Conservation (phyloP, 768 basidiomycete genomes). For the Boletus rufocinnamomeus region DNA sequence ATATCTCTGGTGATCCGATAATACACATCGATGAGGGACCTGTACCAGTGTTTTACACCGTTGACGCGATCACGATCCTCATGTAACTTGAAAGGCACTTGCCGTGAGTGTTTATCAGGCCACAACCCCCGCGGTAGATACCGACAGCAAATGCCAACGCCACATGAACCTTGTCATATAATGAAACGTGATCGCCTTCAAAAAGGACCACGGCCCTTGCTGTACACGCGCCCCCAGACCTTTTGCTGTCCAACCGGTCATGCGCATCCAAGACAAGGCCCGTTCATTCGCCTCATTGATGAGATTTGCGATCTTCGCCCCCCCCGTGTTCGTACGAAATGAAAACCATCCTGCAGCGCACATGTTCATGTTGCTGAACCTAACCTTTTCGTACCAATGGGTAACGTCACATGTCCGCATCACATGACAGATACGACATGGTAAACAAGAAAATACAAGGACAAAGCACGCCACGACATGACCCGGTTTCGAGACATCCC, state of each 20-base stretch:
- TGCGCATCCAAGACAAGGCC: background rate
- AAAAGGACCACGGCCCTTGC: conserved; percentile 15
- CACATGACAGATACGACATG: conserved; percentile 21
- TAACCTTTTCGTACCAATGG: conserved; percentile 21
- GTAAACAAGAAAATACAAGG: conserved; percentile 22
- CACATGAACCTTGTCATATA: conserved; percentile 32
- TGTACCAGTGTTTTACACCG: background rate
- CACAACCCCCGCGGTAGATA: conserved; percentile 16
- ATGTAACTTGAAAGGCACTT: conserved; percentile 10
- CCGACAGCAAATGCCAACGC: conserved; percentile 28
- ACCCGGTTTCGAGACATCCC: conserved; percentile 22
- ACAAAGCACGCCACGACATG: conserved; percentile 20
- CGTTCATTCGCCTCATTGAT: conserved; percentile 3
- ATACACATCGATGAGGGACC: conserved; percentile 2
- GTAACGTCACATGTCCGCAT: conserved; percentile 28
- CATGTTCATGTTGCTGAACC: conserved; percentile 21
- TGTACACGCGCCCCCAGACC: conserved; percentile 1
- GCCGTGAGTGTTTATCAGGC: conserved; percentile 12
- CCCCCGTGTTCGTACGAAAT: conserved; percentile 14
- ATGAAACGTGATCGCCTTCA: conserved; percentile 19
- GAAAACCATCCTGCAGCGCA: conserved; percentile 18
- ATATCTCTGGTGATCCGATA: background rate
- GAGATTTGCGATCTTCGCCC: conserved; percentile 4
- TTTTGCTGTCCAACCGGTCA: conserved; percentile 7
- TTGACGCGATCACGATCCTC: conserved; percentile 16